Percentiles rank a stretch among this genome's conserved stretches.
phyloP scores from a whole-genome alignment of 2,329 filamentous ascomycete species.

The Exophiala xenobiotica region DNA sequence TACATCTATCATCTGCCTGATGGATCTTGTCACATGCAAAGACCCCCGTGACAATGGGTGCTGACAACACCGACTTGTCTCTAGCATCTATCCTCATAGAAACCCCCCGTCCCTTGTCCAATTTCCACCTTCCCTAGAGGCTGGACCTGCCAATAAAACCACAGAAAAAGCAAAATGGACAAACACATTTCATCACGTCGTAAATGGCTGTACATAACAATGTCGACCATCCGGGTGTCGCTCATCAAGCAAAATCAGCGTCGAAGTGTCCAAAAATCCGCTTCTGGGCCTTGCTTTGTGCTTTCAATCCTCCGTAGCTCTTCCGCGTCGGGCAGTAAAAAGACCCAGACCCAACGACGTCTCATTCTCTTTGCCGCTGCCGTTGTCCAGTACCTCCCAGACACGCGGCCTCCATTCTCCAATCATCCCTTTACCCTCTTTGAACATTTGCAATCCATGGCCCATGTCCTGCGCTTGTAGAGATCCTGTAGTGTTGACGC shows the following conservation, averaged over 20 bases:
- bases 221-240: neutral
- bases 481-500: conserved; percentile 25
- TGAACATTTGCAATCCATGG: conserved; percentile 25
- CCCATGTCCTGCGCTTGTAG: conserved; percentile 22
- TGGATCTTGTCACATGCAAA: no score
- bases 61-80: neutral
- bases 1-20: no score
- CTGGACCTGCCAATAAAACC: neutral
- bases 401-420: conserved; percentile 30
- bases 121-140: neutral
- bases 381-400: conserved; percentile 31
- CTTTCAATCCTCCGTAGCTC: conserved; percentile 1
- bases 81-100: no score
- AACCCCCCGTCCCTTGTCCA: no score
- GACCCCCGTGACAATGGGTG: no score
- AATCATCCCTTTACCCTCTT: conserved; percentile 26
- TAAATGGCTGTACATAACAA: neutral
- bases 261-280: neutral
- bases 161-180: neutral
- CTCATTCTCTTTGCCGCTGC: conserved; percentile 28
- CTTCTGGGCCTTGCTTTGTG: neutral
- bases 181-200: neutral
- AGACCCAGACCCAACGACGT: conserved; percentile 29
- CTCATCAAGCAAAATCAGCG: neutral
- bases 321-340: conserved; percentile 26